These are phyloP conservation scores for Colletotrichum sublineola DNA, from an alignment of 2,329 filamentous ascomycete genomes.

Conservation along the genomic window DNA sequence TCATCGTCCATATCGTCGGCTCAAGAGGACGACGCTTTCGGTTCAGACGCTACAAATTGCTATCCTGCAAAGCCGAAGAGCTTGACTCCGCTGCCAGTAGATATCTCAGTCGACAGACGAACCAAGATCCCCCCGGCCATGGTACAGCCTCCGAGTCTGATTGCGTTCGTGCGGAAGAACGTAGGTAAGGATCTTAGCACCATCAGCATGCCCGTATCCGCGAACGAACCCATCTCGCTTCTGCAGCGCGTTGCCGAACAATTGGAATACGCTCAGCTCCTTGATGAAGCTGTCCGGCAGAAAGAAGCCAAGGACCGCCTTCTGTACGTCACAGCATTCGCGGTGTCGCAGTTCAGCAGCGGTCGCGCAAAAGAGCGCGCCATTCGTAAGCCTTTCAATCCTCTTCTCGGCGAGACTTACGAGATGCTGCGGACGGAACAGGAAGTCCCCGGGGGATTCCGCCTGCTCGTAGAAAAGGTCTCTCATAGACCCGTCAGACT, in stretches of 20 bases:
- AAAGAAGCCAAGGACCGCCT: slow-evolving; percentile 76
- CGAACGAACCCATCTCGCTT: slow-evolving; percentile 91
- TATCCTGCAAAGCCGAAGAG: slow-evolving; percentile 84
- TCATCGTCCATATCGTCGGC: slow-evolving; percentile 71
- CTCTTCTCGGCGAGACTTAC: slow-evolving; percentile 94
- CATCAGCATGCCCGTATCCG: slow-evolving; percentile 96
- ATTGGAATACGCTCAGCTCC: slow-evolving; percentile 87
- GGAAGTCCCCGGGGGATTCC: slow-evolving; percentile 79
- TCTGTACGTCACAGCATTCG: slow-evolving; percentile 89
- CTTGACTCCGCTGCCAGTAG: slow-evolving; percentile 82
- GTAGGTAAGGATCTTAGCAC: slow-evolving; percentile 97
- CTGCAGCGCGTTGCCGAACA: slow-evolving; percentile 92
- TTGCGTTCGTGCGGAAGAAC: slow-evolving; percentile 95
- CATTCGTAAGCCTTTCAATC: slow-evolving; percentile 97
- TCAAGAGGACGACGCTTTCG: slow-evolving; percentile 68
- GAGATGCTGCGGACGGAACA: slow-evolving; percentile 90
- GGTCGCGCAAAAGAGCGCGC: slow-evolving; percentile 89
- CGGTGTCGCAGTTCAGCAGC: slow-evolving; percentile 86
- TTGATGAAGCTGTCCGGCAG: slow-evolving; percentile 80
- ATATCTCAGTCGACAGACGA: slow-evolving; percentile 74
- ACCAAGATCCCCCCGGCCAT: slow-evolving; percentile 79
- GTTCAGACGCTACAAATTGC: slow-evolving; percentile 70
- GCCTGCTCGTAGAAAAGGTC: slow-evolving; percentile 95
- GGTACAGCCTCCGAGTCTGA: slow-evolving; percentile 87
- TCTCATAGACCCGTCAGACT: slow-evolving; percentile 92